phyloP scores from a whole-genome alignment of 2,329 filamentous ascomycete species.

The Pestalotiopsis fici region DNA sequence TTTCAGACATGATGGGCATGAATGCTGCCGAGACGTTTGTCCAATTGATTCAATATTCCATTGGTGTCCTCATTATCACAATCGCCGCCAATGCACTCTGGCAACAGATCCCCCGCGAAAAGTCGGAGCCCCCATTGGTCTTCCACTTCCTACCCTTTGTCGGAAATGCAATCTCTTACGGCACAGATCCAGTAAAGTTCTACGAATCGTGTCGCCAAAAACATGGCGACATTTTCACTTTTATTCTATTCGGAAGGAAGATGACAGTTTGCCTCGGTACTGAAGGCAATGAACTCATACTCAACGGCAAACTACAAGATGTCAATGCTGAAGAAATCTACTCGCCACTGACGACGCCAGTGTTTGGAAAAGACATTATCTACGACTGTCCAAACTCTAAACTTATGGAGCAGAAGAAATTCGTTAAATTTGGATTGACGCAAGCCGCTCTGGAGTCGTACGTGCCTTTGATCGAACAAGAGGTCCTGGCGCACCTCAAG shows the following conservation, averaged over 20 bases:
- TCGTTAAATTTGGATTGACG: slow-evolving; percentile 72
- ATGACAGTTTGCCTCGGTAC: slow-evolving; percentile 52
- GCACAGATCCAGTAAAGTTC: slow-evolving; percentile 70
- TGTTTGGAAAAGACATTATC: slow-evolving; percentile 77
- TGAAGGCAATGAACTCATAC: slow-evolving; percentile 56
- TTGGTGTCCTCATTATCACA: background rate
- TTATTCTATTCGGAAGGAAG: slow-evolving; percentile 51
- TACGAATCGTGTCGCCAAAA: slow-evolving; percentile 64
- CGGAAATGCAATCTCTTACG: slow-evolving; percentile 71
- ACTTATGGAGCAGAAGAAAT: slow-evolving; percentile 89
- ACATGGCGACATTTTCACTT: slow-evolving; percentile 55
- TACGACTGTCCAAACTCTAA: slow-evolving; percentile 85
- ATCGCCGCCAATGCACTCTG: slow-evolving; percentile 15
- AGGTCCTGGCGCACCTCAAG: slow-evolving; percentile 68
- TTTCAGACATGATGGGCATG: background rate
- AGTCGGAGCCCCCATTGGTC: slow-evolving; percentile 55
- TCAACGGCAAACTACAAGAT: slow-evolving; percentile 55
- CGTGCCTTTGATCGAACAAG: slow-evolving; percentile 70
- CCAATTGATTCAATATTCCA: background rate
- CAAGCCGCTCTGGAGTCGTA: slow-evolving; percentile 64
- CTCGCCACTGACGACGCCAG: slow-evolving; percentile 49
- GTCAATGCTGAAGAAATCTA: slow-evolving; percentile 58
- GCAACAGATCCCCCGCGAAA: slow-evolving; percentile 36
- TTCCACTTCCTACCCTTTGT: slow-evolving; percentile 65
- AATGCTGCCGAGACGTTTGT: background rate